Percentiles rank a stretch among this genome's conserved stretches.
Evolutionary conservation across 2,329 filamentous ascomycete species (phyloP).

Genomic region (Chaetoscypha palmicola): DNA sequence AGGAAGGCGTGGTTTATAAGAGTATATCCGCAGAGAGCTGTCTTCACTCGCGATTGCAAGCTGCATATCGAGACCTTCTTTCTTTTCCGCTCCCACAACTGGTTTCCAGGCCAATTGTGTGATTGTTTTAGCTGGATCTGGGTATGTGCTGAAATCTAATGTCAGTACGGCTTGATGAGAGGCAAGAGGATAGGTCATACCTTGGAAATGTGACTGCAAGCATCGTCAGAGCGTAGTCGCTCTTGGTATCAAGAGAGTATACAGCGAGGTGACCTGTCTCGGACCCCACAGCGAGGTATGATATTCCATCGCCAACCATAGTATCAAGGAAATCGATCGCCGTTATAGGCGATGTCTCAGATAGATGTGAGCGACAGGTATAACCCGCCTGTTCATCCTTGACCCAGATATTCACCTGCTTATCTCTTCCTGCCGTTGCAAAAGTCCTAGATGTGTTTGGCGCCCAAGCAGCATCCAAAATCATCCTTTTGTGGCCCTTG

Average conservation of each 20-base stretch:
- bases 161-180: background rate
- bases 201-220: constrained; percentile 15
- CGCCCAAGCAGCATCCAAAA: constrained; percentile 81
- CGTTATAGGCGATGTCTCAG: constrained; percentile 56
- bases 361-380: constrained; percentile 38
- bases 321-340: constrained; percentile 58
- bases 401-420: constrained; percentile 68
- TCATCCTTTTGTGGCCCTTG: constrained; percentile 89
- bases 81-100: constrained; percentile 7
- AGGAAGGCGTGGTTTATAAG: constrained; percentile 20
- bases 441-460: constrained; percentile 49
- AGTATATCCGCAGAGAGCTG: constrained; percentile 52
- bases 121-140: constrained; percentile 33
- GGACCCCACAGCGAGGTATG: constrained; percentile 49
- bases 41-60: constrained; percentile 44
- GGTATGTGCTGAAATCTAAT: constrained; percentile 36
- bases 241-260: constrained; percentile 19
- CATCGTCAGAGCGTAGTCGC: constrained; percentile 26
- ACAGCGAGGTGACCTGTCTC: constrained; percentile 36
- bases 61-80: constrained; percentile 16
- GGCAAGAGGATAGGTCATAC: constrained; percentile 14
- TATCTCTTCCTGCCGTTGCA: constrained; percentile 86
- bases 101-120: constrained; percentile 64
- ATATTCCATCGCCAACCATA: constrained; percentile 23
- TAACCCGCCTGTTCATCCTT: constrained; percentile 28